Percentiles rank a stretch among this genome's conserved stretches.
phyloP scores from a whole-genome alignment of 2,329 filamentous ascomycete genomes.

The Mariannaea sp. region DNA sequence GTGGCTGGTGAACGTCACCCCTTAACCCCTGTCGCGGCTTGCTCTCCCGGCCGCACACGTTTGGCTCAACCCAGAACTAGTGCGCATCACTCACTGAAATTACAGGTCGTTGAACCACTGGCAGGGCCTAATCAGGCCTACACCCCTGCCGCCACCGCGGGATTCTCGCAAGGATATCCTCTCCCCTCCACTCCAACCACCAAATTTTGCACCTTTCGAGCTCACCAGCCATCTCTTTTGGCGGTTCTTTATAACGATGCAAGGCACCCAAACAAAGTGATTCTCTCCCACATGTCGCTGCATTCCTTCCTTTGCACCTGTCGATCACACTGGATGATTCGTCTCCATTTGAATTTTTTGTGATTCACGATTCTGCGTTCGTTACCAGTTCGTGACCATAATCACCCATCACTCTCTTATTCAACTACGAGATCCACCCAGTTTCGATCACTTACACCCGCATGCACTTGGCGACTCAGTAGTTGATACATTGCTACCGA shows the following conservation, averaged over 20 bases:
- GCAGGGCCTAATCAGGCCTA: slow-evolving; percentile 11
- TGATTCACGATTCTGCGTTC: not conserved
- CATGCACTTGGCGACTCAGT: not conserved
- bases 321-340: not conserved
- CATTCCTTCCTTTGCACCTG: not conserved
- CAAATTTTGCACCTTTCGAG: slow-evolving; percentile 31
- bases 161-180: slow-evolving; percentile 21
- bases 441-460: not conserved
- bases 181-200: slow-evolving; percentile 31
- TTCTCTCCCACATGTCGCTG: slow-evolving; percentile 12
- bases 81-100: slow-evolving; percentile 1
- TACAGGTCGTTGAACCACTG: slow-evolving; percentile 18
- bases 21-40: slow-evolving; percentile 1
- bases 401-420: not conserved
- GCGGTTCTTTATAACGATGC: slow-evolving; percentile 32
- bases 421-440: not conserved
- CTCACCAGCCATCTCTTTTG: slow-evolving; percentile 39
- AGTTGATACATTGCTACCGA: no score
- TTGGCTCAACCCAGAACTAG: not conserved
- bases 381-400: not conserved
- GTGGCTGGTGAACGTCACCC: slow-evolving; percentile 20
- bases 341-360: not conserved
- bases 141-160: slow-evolving; percentile 20
- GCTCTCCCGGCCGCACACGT: slow-evolving; percentile 5
- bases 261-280: slow-evolving; percentile 19